Percentiles rank a stretch among this genome's conserved stretches.
These are phyloP conservation scores for Cornus florida DNA, from an alignment of 148 eudicot genomes.

Conservation along the genomic window DNA sequence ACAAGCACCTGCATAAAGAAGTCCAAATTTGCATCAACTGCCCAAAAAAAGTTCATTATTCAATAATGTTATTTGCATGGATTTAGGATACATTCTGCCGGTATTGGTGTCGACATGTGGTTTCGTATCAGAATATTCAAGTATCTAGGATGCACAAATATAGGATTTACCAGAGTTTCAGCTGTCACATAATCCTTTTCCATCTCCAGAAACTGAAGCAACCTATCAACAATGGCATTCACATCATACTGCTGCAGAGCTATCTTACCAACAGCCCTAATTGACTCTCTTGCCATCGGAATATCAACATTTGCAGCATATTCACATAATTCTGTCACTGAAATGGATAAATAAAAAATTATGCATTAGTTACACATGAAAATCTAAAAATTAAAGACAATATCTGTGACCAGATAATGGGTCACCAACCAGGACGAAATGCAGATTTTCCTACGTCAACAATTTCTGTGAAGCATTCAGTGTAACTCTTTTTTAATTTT, in stretches of 20 bases:
- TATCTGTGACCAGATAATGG: not conserved
- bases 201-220: constrained; percentile 99
- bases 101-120: not conserved
- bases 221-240: constrained; percentile 97
- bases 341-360: constrained; percentile 27
- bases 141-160: not conserved
- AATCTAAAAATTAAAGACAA: constrained; percentile 5
- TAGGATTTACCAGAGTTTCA: constrained; percentile 81
- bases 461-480: constrained; percentile 8
- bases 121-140: not conserved
- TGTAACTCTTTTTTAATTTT: not conserved
- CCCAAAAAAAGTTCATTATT: not conserved
- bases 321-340: constrained; percentile 98
- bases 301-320: constrained; percentile 98
- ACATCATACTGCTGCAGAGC: constrained; percentile 99
- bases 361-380: constrained; percentile 19
- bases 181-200: constrained; percentile 98
- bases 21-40: not conserved
- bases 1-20: constrained; percentile 75
- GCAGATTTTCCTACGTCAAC: constrained; percentile 1
- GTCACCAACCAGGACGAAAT: constrained; percentile 4
- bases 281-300: constrained; percentile 95
- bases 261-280: constrained; percentile 98
- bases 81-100: not conserved
- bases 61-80: not conserved